Conservation (phyloP, 345 rosid species). For the Gossypium herbaceum region DNA sequence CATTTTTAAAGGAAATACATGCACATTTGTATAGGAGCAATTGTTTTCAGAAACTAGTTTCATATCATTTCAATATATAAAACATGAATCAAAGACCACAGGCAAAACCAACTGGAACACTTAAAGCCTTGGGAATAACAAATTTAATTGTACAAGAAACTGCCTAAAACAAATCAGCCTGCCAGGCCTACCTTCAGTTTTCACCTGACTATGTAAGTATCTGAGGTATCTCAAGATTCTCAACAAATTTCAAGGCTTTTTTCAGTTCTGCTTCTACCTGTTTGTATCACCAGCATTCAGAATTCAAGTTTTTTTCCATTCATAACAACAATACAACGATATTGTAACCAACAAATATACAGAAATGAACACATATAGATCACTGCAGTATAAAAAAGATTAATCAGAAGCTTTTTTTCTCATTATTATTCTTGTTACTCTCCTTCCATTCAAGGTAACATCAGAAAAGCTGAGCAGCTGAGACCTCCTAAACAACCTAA, state of each 20-base stretch:
- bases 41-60: too few species aligned
- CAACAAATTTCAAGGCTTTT: background rate
- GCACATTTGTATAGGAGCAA: too few species aligned
- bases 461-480: slow-evolving; percentile 39
- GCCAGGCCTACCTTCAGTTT: too few species aligned
- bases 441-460: slow-evolving; percentile 49
- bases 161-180: too few species aligned
- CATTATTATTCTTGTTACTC: slow-evolving; percentile 50
- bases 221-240: too few species aligned
- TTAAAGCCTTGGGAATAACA: too few species aligned
- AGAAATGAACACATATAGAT: background rate
- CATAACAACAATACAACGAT: too few species aligned
- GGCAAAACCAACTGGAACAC: too few species aligned
- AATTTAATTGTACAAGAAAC: background rate
- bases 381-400: background rate
- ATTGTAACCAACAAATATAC: background rate
- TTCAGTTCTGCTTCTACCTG: background rate
- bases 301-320: too few species aligned
- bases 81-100: background rate
- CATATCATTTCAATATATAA: too few species aligned
- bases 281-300: slow-evolving; percentile 24
- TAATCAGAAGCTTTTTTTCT: slow-evolving; percentile 34
- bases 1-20: background rate
- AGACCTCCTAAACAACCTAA: slow-evolving; percentile 45
- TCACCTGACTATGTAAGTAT: too few species aligned